Conservation (phyloP, 1,284 basidiomycete species). For the Termitomyces sp. region DNA sequence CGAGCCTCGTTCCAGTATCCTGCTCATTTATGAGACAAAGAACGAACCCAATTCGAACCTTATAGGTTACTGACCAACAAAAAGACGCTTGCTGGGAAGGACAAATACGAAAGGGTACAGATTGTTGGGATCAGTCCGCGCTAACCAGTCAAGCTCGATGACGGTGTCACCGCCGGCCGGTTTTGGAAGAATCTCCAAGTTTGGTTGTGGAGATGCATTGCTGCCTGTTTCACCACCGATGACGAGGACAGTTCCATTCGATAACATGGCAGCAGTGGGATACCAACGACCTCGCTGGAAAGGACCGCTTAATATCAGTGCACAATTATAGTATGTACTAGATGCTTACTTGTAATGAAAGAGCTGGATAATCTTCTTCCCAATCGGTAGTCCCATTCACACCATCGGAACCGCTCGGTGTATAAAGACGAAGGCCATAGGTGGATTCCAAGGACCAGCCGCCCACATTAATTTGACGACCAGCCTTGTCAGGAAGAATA, state of each 20-base stretch:
- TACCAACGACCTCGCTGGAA: conserved; percentile 66
- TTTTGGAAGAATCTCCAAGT: conserved; percentile 54
- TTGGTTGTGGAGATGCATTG: conserved; percentile 60
- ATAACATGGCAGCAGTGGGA: conserved; percentile 57
- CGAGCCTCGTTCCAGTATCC: conserved; percentile 77
- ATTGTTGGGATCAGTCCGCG: conserved; percentile 68
- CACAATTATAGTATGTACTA: not conserved
- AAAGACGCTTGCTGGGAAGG: conserved; percentile 60
- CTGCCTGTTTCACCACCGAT: conserved; percentile 75
- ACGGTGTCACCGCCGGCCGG: conserved; percentile 40
- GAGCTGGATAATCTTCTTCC: conserved; percentile 53
- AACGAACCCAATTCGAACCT: not conserved
- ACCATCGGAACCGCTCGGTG: conserved; percentile 52
- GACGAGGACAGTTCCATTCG: conserved; percentile 67
- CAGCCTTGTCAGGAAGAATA: conserved; percentile 67
- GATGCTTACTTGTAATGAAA: conserved; percentile 45
- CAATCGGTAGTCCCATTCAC: conserved; percentile 64
- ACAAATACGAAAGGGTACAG: conserved; percentile 73
- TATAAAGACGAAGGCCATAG: conserved; percentile 62
- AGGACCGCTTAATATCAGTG: not conserved
- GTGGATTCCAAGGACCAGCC: conserved; percentile 60
- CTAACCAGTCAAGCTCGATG: conserved; percentile 38
- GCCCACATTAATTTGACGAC: conserved; percentile 64
- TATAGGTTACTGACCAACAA: conserved; percentile 45
- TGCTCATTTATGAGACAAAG: conserved; percentile 20